Base-by-base conservation (phyloP, 2,329 filamentous ascomycete species). In the Verticillium nubilum region DNA sequence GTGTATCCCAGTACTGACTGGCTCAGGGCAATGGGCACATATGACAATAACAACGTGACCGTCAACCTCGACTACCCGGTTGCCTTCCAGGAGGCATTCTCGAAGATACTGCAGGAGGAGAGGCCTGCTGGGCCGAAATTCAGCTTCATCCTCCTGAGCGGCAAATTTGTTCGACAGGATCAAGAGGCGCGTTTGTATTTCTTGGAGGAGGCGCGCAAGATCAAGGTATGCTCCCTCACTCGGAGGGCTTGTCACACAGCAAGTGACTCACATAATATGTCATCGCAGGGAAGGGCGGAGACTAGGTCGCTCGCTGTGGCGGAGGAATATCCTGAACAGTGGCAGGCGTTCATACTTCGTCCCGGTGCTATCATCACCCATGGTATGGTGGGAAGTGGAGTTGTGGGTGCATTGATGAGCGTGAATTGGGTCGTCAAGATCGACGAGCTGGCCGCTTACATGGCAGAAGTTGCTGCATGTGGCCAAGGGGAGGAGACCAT, bases 91-190 rank as follows among this genome's bases (percentile, higher is more conserved):
- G 58, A 63, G 47, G 58, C 58, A 37, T 68, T 68, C 61, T 58
- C 27, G 63, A 60, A 26, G 61, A 7, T 50, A 19, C 42, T 64
- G 6, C 19, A 67, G 47, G 58, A 63, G 56, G 57, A 62, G 2
- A 28, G 28, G 27, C 26, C 52, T n/a, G n/a, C 10, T 2, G 55
- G 64, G 28, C 47, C 60, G 0, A 64, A 12, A 2, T 73, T 74
- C 27, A 64, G 66, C 42, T 72, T 67, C 33, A 63, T 74, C 2
- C 71, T 70, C 37, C 60, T 74, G 5, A 73, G 72, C 42, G 72
- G 73, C 1, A 70, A 67, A 15, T 72, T 71, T 29, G 71, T 73
- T 0, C 61, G 66, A 12, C 70, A 68, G 19, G 64, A 74, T 19
- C 72, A 74, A 58, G 66, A 71, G 5, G 58, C 64, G 23, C 69